Percentiles rank a stretch among this genome's conserved stretches.
These are phyloP conservation scores for Clavariopsis aquatica DNA, from an alignment of 495 filamentous ascomycete genomes.

Conservation along the genomic window DNA sequence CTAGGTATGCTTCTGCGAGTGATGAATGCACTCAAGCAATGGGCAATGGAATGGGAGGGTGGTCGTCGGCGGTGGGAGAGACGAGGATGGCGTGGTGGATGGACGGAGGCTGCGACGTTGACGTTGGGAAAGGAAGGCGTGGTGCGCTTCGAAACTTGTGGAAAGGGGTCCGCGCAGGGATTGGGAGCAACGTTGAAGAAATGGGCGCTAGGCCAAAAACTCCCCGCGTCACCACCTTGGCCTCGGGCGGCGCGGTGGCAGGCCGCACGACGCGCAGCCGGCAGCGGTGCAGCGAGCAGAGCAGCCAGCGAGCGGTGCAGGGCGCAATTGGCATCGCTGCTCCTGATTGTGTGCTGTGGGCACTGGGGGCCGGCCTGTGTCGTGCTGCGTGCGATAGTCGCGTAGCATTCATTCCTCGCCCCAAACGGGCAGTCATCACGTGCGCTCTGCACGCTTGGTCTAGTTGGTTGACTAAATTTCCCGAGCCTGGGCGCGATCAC, in stretches of 20 bases:
- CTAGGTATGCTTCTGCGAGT: conserved; percentile 31
- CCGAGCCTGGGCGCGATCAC: neutral
- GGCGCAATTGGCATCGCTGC: conserved; percentile 26
- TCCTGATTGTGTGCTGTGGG: conserved; percentile 1
- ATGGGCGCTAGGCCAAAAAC: conserved; percentile 27
- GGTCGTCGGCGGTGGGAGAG: conserved; percentile 7
- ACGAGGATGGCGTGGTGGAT: conserved; percentile 11
- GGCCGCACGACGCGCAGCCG: neutral
- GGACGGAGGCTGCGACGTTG: conserved; percentile 31
- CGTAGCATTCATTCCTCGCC: conserved; percentile 12
- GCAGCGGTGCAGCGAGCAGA: neutral
- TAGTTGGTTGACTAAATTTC: conserved; percentile 1
- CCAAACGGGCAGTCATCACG: conserved; percentile 27
- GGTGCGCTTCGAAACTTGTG: conserved; percentile 30
- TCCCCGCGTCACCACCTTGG: conserved; percentile 17
- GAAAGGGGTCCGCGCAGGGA: conserved; percentile 37
- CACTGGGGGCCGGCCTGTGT: neutral
- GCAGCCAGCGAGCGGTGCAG: neutral
- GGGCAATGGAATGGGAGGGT: neutral
- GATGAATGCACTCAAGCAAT: conserved; percentile 32
- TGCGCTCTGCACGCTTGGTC: neutral
- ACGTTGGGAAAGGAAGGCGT: conserved; percentile 34
- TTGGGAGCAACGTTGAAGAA: conserved; percentile 28
- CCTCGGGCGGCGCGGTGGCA: neutral
- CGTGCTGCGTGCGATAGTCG: conserved; percentile 18